phyloP scores from a whole-genome alignment of 2,329 filamentous ascomycete genomes.

The Hypoxylon sp. region DNA sequence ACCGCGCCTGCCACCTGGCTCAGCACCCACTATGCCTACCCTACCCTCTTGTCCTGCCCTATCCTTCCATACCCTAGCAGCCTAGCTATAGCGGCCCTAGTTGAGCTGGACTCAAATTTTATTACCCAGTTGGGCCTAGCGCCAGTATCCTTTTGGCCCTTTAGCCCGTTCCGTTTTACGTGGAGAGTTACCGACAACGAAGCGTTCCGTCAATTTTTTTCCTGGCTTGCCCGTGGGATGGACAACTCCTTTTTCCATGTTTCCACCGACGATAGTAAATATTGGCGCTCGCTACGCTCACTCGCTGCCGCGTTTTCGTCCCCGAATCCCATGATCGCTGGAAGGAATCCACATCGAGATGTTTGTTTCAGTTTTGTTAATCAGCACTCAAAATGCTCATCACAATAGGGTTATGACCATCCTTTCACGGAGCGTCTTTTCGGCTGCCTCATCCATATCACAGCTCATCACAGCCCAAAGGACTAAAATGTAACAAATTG shows the following conservation, averaged over 20 bases:
- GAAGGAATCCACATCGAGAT: slow-evolving; percentile 36
- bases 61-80: slow-evolving; percentile 41
- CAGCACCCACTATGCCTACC: slow-evolving; percentile 29
- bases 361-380: slow-evolving; percentile 41
- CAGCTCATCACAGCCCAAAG: slow-evolving; percentile 5
- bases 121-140: slow-evolving; percentile 33
- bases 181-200: slow-evolving; percentile 24
- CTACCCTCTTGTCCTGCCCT: slow-evolving; percentile 31
- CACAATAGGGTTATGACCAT: slow-evolving; percentile 38
- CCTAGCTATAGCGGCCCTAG: slow-evolving; percentile 40
- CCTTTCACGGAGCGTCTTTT: slow-evolving; percentile 24
- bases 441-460: slow-evolving; percentile 30
- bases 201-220: slow-evolving; percentile 29
- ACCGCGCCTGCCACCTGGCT: slow-evolving; percentile 45
- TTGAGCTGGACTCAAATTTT: slow-evolving; percentile 36
- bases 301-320: slow-evolving; percentile 5
- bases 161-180: slow-evolving; percentile 24
- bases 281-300: slow-evolving; percentile 13
- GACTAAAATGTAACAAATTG: slow-evolving; percentile 11
- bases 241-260: slow-evolving; percentile 29
- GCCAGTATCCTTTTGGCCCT: slow-evolving; percentile 11
- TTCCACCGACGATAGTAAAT: slow-evolving; percentile 31
- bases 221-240: slow-evolving; percentile 19
- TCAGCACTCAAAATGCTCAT: slow-evolving; percentile 33
- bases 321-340: slow-evolving; percentile 23